Conservation (phyloP, 768 basidiomycete species). For the Mycena polygramma region DNA sequence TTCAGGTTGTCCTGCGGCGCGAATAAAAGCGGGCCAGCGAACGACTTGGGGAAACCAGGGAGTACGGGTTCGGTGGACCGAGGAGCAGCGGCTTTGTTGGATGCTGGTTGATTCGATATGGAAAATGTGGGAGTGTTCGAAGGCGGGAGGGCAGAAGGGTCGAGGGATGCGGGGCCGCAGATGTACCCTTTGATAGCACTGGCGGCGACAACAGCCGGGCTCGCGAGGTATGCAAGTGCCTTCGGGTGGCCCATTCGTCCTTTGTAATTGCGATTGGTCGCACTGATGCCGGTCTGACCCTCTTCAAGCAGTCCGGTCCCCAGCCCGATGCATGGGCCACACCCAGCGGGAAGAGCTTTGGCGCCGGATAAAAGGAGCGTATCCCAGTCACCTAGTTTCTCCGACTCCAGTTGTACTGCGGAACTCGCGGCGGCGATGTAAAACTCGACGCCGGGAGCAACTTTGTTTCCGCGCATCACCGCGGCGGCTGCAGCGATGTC, state of each 20-base stretch:
- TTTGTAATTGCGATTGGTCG: conserved; percentile 99
- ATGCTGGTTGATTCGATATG: conserved; percentile 50
- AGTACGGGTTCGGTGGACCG: conserved; percentile 73
- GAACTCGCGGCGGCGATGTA: conserved; percentile 98
- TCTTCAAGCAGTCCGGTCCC: conserved; percentile 94
- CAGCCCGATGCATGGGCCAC: conserved; percentile 98
- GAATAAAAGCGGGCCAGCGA: conserved; percentile 91
- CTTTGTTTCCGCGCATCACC: conserved; percentile 84
- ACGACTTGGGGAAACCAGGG: conserved; percentile 84
- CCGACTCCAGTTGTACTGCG: conserved; percentile 91
- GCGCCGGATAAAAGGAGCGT: conserved; percentile 89
- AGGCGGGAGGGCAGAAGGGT: conserved; percentile 64
- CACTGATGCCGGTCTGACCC: conserved; percentile 95
- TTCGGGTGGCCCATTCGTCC: conserved; percentile 98
- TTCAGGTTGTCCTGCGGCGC: conserved; percentile 97
- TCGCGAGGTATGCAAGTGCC: conserved; percentile 95
- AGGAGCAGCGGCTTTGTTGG: conserved; percentile 45
- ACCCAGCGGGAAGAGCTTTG: conserved; percentile 93
- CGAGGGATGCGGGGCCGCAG: conserved; percentile 80
- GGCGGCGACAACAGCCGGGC: conserved; percentile 97
- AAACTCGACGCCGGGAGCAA: conserved; percentile 94
- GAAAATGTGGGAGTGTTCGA: conserved; percentile 70
- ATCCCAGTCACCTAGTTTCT: conserved; percentile 89
- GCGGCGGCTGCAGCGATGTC: conserved; percentile 93
- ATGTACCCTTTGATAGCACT: conserved; percentile 95